A percentile compares a stretch with the other conserved stretches of the same genome.
Conservation (phyloP, 768 basidiomycete species). For the Tephrocybe rancida region DNA sequence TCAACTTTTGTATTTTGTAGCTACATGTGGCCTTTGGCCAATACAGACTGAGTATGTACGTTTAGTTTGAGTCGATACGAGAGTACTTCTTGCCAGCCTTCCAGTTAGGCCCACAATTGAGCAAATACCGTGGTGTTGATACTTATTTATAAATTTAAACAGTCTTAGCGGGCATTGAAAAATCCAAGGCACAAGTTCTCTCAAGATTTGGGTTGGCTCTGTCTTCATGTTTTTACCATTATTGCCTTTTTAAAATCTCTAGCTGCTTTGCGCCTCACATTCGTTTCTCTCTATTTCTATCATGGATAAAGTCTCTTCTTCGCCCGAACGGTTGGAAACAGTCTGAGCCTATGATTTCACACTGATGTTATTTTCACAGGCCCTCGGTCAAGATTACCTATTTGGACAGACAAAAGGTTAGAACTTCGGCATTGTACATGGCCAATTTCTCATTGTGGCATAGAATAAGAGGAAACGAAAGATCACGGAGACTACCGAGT, state of each 20-base stretch:
- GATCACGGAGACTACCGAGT: constrained; percentile 21
- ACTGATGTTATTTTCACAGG: constrained; percentile 10
- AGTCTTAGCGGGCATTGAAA: neutral
- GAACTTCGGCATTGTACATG: constrained; percentile 3
- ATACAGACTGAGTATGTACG: constrained; percentile 8
- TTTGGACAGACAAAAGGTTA: constrained; percentile 37
- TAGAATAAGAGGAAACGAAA: constrained; percentile 27
- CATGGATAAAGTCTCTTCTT: constrained; percentile 16
- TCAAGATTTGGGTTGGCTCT: neutral
- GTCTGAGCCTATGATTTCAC: neutral
- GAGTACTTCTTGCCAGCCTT: no score
- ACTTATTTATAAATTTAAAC: neutral
- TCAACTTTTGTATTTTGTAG: constrained; percentile 15
- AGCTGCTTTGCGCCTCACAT: constrained; percentile 12
- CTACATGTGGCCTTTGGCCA: neutral
- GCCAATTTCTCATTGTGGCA: constrained; percentile 12
- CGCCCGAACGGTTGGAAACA: constrained; percentile 18
- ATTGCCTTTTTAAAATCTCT: neutral
- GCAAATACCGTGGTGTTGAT: neutral
- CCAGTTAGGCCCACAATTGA: neutral
- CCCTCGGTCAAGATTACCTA: constrained; percentile 31
- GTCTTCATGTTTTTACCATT: neutral
- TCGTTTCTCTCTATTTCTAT: constrained; percentile 10
- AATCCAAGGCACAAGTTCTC: no score
- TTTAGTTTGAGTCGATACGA: neutral